phyloP scores from a whole-genome alignment of 2,329 filamentous ascomycete species.

The Fusarium fujikuroi region DNA sequence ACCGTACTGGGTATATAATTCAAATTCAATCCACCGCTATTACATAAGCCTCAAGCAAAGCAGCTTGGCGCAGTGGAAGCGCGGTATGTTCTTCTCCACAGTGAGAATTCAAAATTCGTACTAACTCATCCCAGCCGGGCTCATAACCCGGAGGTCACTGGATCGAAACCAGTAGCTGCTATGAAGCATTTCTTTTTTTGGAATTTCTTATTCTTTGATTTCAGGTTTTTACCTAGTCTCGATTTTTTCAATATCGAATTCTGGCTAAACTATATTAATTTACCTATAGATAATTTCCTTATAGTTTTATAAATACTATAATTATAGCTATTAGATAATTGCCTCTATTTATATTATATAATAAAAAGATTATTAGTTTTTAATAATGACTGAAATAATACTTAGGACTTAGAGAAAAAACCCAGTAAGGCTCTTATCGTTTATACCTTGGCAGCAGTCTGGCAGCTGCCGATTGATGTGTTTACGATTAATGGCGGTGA shows the following conservation, averaged over 20 bases:
- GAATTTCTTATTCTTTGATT: too few species aligned
- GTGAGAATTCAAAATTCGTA: neutral
- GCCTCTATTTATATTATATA: rapidly evolving
- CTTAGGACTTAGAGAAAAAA: rapidly evolving
- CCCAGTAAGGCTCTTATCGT: rapidly evolving
- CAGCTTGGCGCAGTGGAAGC: constrained; percentile 40
- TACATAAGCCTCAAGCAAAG: constrained; percentile 34
- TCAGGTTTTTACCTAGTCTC: too few species aligned
- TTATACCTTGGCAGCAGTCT: neutral
- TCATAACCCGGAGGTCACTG: constrained; percentile 39
- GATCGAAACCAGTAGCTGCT: constrained; percentile 38
- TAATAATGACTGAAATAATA: too few species aligned
- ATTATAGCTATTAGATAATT: neutral
- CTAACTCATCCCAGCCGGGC: constrained; percentile 32
- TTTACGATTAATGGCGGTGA: rapidly evolving
- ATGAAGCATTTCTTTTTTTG: constrained; percentile 1
- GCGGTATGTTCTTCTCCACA: constrained; percentile 24
- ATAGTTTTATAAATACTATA: rapidly evolving
- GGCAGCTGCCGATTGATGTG: neutral
- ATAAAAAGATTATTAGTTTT: rapidly evolving
- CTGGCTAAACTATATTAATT: neutral
- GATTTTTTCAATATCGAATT: too few species aligned
- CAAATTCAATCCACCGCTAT: rapidly evolving
- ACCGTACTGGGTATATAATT: rapidly evolving
- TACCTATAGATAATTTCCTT: rapidly evolving